Evolutionary conservation across 495 filamentous ascomycete species (phyloP).

Genomic region (Neurospora cerealis): DNA sequence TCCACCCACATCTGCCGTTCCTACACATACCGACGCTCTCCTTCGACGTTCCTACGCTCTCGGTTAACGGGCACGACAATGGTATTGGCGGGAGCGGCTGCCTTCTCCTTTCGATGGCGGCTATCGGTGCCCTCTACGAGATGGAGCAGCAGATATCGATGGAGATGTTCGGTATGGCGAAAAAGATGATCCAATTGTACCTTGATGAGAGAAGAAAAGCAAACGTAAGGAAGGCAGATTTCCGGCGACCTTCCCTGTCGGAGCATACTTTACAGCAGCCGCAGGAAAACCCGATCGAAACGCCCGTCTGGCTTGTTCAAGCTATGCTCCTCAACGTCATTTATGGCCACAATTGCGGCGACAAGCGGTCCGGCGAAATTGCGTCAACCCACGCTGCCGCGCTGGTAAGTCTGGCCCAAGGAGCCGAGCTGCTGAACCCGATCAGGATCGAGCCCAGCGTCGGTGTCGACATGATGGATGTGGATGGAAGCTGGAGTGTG

Average conservation of each 20-base stretch:
- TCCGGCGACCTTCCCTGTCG: constrained; percentile 45
- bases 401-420: constrained; percentile 80
- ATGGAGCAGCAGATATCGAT: constrained; percentile 68
- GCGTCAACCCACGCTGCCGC: constrained; percentile 86
- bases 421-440: constrained; percentile 63
- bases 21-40: constrained; percentile 86
- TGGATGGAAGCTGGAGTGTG: constrained; percentile 38
- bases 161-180: constrained; percentile 84
- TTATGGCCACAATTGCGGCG: constrained; percentile 91
- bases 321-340: constrained; percentile 96
- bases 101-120: constrained; percentile 88
- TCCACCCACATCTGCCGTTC: constrained; percentile 92
- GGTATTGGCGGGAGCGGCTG: constrained; percentile 78
- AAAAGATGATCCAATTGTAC: constrained; percentile 90
- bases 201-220: constrained; percentile 88
- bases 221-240: constrained; percentile 71
- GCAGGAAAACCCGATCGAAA: constrained; percentile 64
- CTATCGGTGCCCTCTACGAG: constrained; percentile 93
- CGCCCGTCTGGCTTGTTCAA: constrained; percentile 94
- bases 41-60: constrained; percentile 69
- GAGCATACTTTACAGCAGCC: constrained; percentile 37
- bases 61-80: constrained; percentile 50
- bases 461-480: constrained; percentile 35
- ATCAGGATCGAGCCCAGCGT: constrained; percentile 30
- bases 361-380: constrained; percentile 82